These are phyloP conservation scores for Talaromyces albobiverticillius DNA, from an alignment of 2,329 filamentous ascomycete species.

Conservation along the genomic window DNA sequence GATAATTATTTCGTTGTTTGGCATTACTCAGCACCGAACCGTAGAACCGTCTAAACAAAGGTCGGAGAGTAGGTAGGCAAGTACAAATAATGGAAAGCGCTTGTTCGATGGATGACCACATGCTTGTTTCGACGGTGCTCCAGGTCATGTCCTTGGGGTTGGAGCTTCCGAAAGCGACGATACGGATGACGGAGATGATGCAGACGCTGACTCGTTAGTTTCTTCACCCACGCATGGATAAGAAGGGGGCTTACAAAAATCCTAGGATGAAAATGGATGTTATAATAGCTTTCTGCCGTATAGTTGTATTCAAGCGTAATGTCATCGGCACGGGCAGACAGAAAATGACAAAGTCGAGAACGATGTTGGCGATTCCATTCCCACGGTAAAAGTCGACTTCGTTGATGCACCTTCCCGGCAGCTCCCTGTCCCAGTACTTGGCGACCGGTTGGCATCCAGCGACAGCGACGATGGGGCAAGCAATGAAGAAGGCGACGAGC, in stretches of 20 bases:
- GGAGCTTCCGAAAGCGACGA: slow-evolving; percentile 20
- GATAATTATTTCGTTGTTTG: neutral
- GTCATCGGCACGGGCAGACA: slow-evolving; percentile 28
- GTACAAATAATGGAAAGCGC: slow-evolving; percentile 27
- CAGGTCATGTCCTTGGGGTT: slow-evolving; percentile 18
- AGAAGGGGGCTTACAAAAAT: slow-evolving; percentile 21
- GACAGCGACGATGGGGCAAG: slow-evolving; percentile 20
- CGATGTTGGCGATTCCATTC: slow-evolving; percentile 25
- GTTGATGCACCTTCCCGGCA: slow-evolving; percentile 22
- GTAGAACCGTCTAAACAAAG: slow-evolving; percentile 20
- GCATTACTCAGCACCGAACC: neutral
- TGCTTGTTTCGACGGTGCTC: slow-evolving; percentile 19
- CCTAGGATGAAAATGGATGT: slow-evolving; percentile 24
- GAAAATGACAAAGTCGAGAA: slow-evolving; percentile 25
- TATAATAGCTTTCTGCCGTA: slow-evolving; percentile 23
- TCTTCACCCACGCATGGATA: neutral
- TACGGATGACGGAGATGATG: slow-evolving; percentile 24
- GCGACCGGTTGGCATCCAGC: slow-evolving; percentile 22
- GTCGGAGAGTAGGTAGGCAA: slow-evolving; percentile 27
- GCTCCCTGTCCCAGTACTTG: slow-evolving; percentile 21
- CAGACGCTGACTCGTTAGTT: slow-evolving; percentile 21
- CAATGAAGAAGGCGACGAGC: slow-evolving; percentile 22
- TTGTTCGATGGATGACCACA: slow-evolving; percentile 29
- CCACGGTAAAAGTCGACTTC: slow-evolving; percentile 23
- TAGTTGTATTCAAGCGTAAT: slow-evolving; percentile 22